A percentile compares a stretch with the other conserved stretches of the same genome.
These are phyloP conservation scores for Hemisphaericaspora nanyangensis DNA, from an alignment of 805 yeast species.

Conservation along the genomic window DNA sequence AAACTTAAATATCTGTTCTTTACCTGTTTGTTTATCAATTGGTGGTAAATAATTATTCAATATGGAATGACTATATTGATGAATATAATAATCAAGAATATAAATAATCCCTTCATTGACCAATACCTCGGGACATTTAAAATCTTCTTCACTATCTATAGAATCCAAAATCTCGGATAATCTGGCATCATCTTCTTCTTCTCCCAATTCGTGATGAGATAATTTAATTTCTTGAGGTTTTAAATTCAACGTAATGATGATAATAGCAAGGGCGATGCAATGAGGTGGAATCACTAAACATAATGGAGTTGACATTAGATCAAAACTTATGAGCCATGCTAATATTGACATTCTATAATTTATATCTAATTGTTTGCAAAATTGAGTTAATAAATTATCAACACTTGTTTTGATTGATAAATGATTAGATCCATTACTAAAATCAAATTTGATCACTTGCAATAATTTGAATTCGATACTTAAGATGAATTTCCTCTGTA, in stretches of 20 bases:
- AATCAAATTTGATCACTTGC: slow-evolving; percentile 78
- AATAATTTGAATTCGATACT: slow-evolving; percentile 66
- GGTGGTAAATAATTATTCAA: slow-evolving; percentile 43
- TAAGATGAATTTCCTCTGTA: slow-evolving; percentile 53
- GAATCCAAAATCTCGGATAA: slow-evolving; percentile 21
- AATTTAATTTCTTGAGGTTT: slow-evolving; percentile 28
- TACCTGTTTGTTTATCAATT: slow-evolving; percentile 32
- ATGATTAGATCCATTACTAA: slow-evolving; percentile 50
- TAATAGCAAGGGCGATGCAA: slow-evolving; percentile 63
- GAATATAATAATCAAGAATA: slow-evolving; percentile 57
- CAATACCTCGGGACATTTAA: slow-evolving; percentile 39
- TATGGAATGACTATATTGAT: slow-evolving; percentile 49
- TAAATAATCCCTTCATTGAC: slow-evolving; percentile 53
- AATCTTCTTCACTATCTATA: slow-evolving; percentile 31
- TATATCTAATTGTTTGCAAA: slow-evolving; percentile 47
- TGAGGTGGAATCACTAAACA: slow-evolving; percentile 71
- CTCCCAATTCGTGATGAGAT: slow-evolving; percentile 17
- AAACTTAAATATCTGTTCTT: slow-evolving; percentile 45
- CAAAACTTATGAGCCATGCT: slow-evolving; percentile 78
- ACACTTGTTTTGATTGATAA: slow-evolving; percentile 18
- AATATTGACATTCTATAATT: slow-evolving; percentile 47
- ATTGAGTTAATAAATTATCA: slow-evolving; percentile 64
- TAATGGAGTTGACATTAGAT: slow-evolving; percentile 65
- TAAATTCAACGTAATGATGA: slow-evolving; percentile 57
- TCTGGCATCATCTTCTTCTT: slow-evolving; percentile 7